phyloP scores from a whole-genome alignment of 805 yeast species.

The Saccharomycopsis fibuligera region DNA sequence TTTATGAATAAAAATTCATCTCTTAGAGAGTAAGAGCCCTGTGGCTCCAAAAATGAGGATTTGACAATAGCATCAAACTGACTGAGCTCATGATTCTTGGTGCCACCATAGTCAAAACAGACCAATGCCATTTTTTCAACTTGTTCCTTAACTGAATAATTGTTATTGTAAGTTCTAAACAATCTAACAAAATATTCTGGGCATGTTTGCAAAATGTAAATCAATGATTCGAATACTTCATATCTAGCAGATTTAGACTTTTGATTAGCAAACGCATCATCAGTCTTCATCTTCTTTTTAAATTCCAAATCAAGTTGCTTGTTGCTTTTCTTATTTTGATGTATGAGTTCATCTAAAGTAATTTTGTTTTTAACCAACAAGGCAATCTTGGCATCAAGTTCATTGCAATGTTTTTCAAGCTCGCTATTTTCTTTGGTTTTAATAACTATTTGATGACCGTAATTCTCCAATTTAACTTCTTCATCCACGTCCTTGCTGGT shows the following conservation, averaged over 20 bases:
- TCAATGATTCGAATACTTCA: constrained; percentile 68
- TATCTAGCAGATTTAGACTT: constrained; percentile 36
- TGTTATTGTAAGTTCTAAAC: constrained; percentile 9
- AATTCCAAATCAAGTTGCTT: constrained; percentile 15
- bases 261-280: not conserved
- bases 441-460: constrained; percentile 62
- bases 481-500: constrained; percentile 69
- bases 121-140: constrained; percentile 16
- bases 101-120: constrained; percentile 14
- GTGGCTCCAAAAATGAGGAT: no score
- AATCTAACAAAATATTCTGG: constrained; percentile 59
- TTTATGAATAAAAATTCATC: constrained; percentile 67
- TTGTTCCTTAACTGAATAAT: constrained; percentile 8
- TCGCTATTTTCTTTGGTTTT: constrained; percentile 65
- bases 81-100: constrained; percentile 1
- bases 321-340: constrained; percentile 8
- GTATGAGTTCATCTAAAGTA: constrained; percentile 58
- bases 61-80: not conserved
- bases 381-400: constrained; percentile 71
- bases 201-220: constrained; percentile 80
- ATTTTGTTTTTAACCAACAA: constrained; percentile 74
- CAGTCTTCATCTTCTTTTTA: constrained; percentile 1
- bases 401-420: constrained; percentile 67
- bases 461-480: constrained; percentile 60
- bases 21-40: constrained; percentile 29